These are phyloP conservation scores for Eimeria sp. DNA, from an alignment of 169 alveolate species.

Conservation along the genomic window DNA sequence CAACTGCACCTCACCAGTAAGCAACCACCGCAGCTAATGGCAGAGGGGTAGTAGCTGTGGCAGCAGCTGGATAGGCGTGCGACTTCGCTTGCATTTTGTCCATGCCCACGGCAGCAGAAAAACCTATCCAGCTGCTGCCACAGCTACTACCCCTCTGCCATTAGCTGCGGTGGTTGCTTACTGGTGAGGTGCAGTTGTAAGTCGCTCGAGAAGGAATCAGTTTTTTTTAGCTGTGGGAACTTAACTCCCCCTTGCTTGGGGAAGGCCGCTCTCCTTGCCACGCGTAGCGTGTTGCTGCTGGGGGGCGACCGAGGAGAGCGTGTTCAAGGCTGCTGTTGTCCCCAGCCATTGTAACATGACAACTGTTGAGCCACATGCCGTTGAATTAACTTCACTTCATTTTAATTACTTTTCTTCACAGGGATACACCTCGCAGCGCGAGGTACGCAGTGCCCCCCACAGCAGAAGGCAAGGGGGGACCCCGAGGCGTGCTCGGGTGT, in stretches of 20 bases:
- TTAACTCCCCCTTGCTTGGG: not conserved
- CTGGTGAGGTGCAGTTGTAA: not conserved
- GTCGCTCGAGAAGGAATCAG: not conserved
- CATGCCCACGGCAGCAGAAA: no score
- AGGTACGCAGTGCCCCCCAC: slow-evolving; percentile 62
- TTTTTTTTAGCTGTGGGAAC: not conserved
- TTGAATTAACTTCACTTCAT: not conserved
- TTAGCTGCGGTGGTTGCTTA: not conserved
- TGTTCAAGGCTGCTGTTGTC: slow-evolving; percentile 8
- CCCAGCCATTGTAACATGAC: slow-evolving; percentile 4
- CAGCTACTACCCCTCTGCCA: not conserved
- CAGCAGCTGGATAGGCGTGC: not conserved
- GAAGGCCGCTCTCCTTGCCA: slow-evolving; percentile 25
- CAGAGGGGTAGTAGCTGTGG: not conserved
- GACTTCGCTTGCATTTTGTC: no score
- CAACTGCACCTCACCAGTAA: not conserved
- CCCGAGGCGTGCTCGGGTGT: slow-evolving; percentile 65
- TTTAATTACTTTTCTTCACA: not conserved
- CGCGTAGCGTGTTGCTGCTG: slow-evolving; percentile 21
- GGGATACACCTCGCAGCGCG: slow-evolving; percentile 16
- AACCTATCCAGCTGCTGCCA: not conserved
- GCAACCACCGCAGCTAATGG: not conserved
- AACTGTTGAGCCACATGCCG: not conserved
- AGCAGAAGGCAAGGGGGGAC: slow-evolving; percentile 68
- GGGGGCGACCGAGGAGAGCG: slow-evolving; percentile 27